These are phyloP conservation scores for Podospora australis DNA, from an alignment of 495 filamentous ascomycete genomes.

Conservation along the genomic window DNA sequence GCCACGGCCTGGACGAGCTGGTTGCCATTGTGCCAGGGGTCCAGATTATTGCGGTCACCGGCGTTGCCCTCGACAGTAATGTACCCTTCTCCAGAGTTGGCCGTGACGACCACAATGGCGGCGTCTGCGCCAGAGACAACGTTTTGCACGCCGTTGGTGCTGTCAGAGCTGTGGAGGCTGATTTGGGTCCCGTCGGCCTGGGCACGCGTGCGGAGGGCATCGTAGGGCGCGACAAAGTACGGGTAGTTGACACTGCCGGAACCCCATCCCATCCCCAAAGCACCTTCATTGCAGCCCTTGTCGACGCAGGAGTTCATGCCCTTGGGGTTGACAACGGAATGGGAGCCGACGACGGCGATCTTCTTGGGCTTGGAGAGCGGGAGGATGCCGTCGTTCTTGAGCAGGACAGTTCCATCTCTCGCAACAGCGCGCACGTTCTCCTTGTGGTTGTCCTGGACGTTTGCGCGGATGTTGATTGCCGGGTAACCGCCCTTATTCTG, in stretches of 20 bases:
- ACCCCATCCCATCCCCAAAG: slow-evolving; percentile 57
- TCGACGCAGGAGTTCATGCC: slow-evolving; percentile 49
- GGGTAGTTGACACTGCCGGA: slow-evolving; percentile 52
- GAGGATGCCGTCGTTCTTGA: slow-evolving; percentile 63
- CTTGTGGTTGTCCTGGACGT: slow-evolving; percentile 48
- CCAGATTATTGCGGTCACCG: slow-evolving; percentile 59
- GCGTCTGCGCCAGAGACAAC: slow-evolving; percentile 49
- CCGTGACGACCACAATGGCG: slow-evolving; percentile 61
- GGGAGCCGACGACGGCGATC: slow-evolving; percentile 65
- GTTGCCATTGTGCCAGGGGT: slow-evolving; percentile 71
- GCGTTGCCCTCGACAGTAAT: slow-evolving; percentile 54
- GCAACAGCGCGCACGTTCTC: slow-evolving; percentile 54
- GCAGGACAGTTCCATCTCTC: slow-evolving; percentile 62
- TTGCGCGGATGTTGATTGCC: slow-evolving; percentile 43
- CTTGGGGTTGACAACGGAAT: slow-evolving; percentile 59
- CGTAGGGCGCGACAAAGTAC: slow-evolving; percentile 51
- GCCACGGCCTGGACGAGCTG: slow-evolving; percentile 61
- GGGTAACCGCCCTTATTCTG: slow-evolving; percentile 48
- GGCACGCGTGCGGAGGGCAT: slow-evolving; percentile 46
- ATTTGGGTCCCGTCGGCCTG: slow-evolving; percentile 41
- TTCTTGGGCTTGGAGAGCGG: slow-evolving; percentile 54
- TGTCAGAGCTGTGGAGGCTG: slow-evolving; percentile 48
- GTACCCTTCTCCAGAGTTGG: slow-evolving; percentile 61
- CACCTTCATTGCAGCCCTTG: slow-evolving; percentile 55
- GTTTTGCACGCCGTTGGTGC: slow-evolving; percentile 36